Conservation (phyloP, 768 basidiomycete genomes). For the Lactarius indigo region DNA sequence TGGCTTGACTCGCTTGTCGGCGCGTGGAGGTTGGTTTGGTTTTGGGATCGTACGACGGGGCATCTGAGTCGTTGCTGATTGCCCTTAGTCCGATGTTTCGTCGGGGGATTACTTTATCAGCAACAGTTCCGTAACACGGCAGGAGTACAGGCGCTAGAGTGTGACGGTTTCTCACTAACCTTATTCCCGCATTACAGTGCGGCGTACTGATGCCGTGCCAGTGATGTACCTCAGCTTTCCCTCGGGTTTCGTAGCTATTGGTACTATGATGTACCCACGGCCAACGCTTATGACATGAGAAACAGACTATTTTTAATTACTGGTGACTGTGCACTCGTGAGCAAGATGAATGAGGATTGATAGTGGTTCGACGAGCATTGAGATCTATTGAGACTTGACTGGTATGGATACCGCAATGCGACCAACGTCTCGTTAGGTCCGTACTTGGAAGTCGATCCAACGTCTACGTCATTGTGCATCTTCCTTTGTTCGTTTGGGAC, state of each 20-base stretch:
- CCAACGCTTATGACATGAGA: not conserved
- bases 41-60: slow-evolving; percentile 4
- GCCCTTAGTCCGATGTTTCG: not conserved
- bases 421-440: not conserved
- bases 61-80: not conserved
- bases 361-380: not conserved
- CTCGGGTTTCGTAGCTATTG: not conserved
- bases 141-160: too few species aligned
- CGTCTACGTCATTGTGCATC: too few species aligned
- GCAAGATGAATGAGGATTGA: not conserved
- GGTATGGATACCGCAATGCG: not conserved
- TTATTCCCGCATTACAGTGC: not conserved
- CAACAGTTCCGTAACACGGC: not conserved
- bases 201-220: not conserved
- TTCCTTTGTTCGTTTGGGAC: not conserved
- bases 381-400: not conserved
- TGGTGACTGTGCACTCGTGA: not conserved
- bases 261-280: too few species aligned
- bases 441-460: too few species aligned
- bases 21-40: not conserved
- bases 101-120: not conserved
- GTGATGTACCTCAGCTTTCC: not conserved
- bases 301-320: not conserved
- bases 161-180: too few species aligned
- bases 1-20: not conserved